Evolutionary conservation across 768 basidiomycete species (phyloP), one percentile per base, ranked within the genome.

Genomic region (Suillus sp.): DNA sequence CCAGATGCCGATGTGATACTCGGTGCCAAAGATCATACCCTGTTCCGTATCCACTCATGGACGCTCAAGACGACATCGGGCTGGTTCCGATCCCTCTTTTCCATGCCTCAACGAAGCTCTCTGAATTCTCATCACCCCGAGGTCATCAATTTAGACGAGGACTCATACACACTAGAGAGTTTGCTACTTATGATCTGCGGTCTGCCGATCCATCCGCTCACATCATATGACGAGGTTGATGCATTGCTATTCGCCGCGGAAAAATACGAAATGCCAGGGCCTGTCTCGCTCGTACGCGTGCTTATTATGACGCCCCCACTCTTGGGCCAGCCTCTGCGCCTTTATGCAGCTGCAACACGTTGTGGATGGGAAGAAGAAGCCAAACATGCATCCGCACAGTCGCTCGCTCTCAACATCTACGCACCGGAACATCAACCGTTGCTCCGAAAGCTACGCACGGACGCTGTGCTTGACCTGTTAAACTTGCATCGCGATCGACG

Each of bases 191-290:
- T 89, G 84, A 78, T 84, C 27, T 86, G 83, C 56, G 88, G 88
- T 10, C 78, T 87, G 13, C 77, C 85, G 0, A 78, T 89, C 18
- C 75, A 80, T 16, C 71, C 74, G 4, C 73, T 86, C 30, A 75
- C 77, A 42, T 82, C 83, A 1, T 85, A 83, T 69, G 86, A 87
- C 66, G 64, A 73, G 37, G 74, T 89, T 59, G 87, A 90, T 61
- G 72, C 79, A 4, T 68, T 90, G n/a, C 74, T 89, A 14, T 85
- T 81, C 60, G 85, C 86, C 0, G 83, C 87, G 0, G 87, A 90
- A 69, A 88, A 88, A 68, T 90, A 89, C 70, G 88, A 89, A 40
- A 89, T 88, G 84, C 81, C 84, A 0, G 88, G 88, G 0, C 86
- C 87, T 1, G 76, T 79, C 63, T 86, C 85, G 7, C 81, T 88